Conservation (phyloP, 1,139 yeast species). For the Protomyces pachydermus region DNA sequence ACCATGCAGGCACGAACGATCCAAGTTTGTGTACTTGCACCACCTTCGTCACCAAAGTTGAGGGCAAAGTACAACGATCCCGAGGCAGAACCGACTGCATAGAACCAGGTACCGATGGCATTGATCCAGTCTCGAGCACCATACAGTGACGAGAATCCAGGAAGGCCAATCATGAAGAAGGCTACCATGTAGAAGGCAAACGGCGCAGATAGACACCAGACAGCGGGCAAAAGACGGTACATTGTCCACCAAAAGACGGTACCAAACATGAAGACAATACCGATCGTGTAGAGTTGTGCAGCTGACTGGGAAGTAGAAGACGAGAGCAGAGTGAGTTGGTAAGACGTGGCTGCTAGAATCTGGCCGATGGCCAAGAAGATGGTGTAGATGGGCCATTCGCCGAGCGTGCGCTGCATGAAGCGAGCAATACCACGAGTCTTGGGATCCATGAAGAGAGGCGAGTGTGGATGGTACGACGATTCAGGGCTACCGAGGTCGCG, state of each 20-base stretch:
- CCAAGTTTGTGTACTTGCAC: conserved; percentile 25
- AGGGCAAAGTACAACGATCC: conserved; percentile 28
- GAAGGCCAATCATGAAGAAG: conserved; percentile 28
- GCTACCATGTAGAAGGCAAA: conserved; percentile 27
- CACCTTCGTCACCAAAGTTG: conserved; percentile 31
- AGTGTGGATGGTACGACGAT: conserved; percentile 9
- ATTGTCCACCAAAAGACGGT: conserved; percentile 28
- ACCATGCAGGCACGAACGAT: conserved; percentile 28
- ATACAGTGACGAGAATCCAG: conserved; percentile 19
- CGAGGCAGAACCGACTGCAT: conserved; percentile 28
- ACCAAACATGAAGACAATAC: conserved; percentile 24
- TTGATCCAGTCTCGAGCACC: conserved; percentile 25
- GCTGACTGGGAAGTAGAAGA: conserved; percentile 26
- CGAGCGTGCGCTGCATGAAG: conserved; percentile 25
- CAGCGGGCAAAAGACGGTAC: conserved; percentile 22
- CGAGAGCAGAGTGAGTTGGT: conserved; percentile 28
- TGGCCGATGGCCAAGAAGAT: conserved; percentile 29
- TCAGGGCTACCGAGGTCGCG: conserved; percentile 25
- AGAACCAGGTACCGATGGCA: conserved; percentile 27
- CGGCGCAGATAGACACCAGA: conserved; percentile 26
- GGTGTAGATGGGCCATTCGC: conserved; percentile 29
- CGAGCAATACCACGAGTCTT: conserved; percentile 13
- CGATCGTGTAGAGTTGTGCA: conserved; percentile 24
- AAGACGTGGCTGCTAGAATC: conserved; percentile 29
- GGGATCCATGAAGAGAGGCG: conserved; percentile 7